Percentiles rank a stretch among this genome's conserved stretches.
Evolutionary conservation across 2,329 filamentous ascomycete genomes (phyloP).

Genomic region (Cladosporium sp.): DNA sequence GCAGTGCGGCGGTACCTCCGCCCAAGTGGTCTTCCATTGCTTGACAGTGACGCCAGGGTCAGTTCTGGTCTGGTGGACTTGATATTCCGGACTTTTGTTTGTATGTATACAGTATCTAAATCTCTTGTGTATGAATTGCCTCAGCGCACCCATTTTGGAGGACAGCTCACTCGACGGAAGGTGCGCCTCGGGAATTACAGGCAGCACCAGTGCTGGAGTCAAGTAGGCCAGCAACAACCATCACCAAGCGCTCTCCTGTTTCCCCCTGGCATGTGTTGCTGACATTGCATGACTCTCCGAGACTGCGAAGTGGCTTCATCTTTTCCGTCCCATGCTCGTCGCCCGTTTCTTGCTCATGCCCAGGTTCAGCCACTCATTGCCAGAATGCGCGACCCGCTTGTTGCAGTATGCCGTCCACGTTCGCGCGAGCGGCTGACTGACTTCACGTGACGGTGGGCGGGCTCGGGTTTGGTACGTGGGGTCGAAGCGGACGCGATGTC

Average conservation of each 20-base stretch:
- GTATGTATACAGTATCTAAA: not conserved
- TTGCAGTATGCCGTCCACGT: not conserved
- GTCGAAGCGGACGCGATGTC: no score
- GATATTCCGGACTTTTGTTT: not conserved
- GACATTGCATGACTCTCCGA: no score
- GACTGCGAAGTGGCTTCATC: no score
- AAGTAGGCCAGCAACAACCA: not conserved
- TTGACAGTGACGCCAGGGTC: not conserved
- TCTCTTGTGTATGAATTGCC: not conserved
- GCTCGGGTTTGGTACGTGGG: no score
- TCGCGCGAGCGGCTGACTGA: no score
- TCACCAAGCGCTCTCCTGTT: not conserved
- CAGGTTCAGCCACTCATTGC: not conserved
- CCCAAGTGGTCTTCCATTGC: not conserved
- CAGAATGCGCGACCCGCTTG: not conserved
- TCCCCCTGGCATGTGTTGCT: no score
- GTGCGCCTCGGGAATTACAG: not conserved
- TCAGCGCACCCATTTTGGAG: not conserved
- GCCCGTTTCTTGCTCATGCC: not conserved
- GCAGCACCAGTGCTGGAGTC: not conserved
- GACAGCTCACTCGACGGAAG: not conserved
- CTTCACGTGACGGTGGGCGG: no score
- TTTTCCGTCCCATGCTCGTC: not conserved
- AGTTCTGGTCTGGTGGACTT: not conserved
- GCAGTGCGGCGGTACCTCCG: not conserved